Evolutionary conservation across 2,329 filamentous ascomycete species (phyloP), one percentile per base, ranked within the genome.

Genomic region (Aureobasidium sp.): DNA sequence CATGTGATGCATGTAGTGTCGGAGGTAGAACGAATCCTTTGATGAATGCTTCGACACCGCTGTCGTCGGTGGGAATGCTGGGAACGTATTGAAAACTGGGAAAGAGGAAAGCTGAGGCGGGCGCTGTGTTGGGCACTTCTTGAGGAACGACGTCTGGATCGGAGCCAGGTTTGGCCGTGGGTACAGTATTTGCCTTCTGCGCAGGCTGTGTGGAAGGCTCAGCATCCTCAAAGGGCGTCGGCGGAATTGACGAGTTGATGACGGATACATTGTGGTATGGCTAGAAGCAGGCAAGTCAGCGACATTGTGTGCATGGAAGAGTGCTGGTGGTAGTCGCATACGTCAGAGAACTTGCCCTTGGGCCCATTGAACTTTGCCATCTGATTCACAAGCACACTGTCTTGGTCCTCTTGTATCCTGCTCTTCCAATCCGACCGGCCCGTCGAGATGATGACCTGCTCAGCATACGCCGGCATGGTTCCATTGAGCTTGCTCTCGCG

Each of bases 371-470:
- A 67, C 50, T 70, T 81, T 72, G 90, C 93, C 63, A 97, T 73
- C 61, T 89, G 86, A 41, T 87, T 85, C 6, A 87, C 85, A 20
- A 92, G 79, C 15, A 74, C 75, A 29, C 78, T 72, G 2, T 76
- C 72, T 17, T 87, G 84, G 64, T 95, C 91, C 50, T 96, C 87
- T 72, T 96, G 91, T 65, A 97, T 95, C 62, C 84, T 84, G 70
- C 88, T 92, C 32, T 81, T 79, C 92, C 92, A 97, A 75, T 96
- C 89, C 34, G 81, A 77, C 64, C 85, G 84, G 5, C 90, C 91
- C 0, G 91, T 96, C 65, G 88, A 92, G 15, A 97, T 80, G 10
- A 97, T 75, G 3, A 97, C 83, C 68, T 97, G 91, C 74, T 95
- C 87, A 1, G 86, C 81, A 72, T 96, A 96, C 1, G 82, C 79